Evolutionary conservation across 1,284 basidiomycete genomes (phyloP).

Genomic region (Cystobasidium sp.): DNA sequence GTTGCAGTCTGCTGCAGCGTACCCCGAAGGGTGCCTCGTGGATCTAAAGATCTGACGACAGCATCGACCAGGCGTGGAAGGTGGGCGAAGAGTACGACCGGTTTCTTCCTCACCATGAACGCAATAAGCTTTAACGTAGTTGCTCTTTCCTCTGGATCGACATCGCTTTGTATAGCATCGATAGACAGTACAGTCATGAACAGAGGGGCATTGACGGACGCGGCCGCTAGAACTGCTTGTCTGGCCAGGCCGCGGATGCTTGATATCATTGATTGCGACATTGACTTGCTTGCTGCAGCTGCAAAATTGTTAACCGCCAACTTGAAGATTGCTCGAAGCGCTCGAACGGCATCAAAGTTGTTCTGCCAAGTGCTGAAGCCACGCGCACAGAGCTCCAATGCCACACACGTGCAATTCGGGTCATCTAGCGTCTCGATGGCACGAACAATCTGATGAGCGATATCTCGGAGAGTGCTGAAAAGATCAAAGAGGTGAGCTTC

Average conservation of each 20-base stretch:
- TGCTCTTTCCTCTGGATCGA: conserved; percentile 73
- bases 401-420: conserved; percentile 68
- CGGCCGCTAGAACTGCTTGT: conserved; percentile 80
- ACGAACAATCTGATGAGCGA: conserved; percentile 76
- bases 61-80: conserved; percentile 89
- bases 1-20: conserved; percentile 88
- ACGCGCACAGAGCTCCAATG: conserved; percentile 84
- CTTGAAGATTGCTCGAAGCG: conserved; percentile 81
- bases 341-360: conserved; percentile 86
- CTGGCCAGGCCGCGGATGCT: conserved; percentile 53
- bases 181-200: conserved; percentile 94
- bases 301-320: conserved; percentile 66
- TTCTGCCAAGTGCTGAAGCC: conserved; percentile 94
- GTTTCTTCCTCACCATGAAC: conserved; percentile 90
- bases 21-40: conserved; percentile 78
- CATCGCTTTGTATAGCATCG: conserved; percentile 75
- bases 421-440: conserved; percentile 75
- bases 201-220: conserved; percentile 78
- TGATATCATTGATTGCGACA: conserved; percentile 66
- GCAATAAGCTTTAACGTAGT: conserved; percentile 91
- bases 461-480: conserved; percentile 75
- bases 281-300: conserved; percentile 63
- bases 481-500: no score
- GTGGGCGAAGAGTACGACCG: conserved; percentile 81
- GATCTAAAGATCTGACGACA: conserved; percentile 94